Evolutionary conservation across 495 filamentous ascomycete genomes (phyloP).

Genomic region (Aspergillus conjunctus): DNA sequence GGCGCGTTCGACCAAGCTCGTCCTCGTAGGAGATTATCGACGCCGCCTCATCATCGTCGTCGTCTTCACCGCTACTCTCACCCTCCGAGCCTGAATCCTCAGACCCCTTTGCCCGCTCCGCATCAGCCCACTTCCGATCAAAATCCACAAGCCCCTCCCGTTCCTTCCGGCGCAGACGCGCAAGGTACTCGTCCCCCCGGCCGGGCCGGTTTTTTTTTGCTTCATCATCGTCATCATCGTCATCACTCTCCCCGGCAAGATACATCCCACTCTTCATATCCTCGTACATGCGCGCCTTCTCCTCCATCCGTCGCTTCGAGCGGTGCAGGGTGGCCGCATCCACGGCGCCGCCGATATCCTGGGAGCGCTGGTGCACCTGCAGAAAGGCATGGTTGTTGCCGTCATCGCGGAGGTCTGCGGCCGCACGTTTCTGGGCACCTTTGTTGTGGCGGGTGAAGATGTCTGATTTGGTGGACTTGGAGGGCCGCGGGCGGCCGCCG

Average conservation of each 20-base stretch:
- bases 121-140: slow-evolving; percentile 88
- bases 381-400: slow-evolving; percentile 39
- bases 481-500: slow-evolving; percentile 60
- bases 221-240: slow-evolving; percentile 50
- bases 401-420: slow-evolving; percentile 47
- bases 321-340: slow-evolving; percentile 55
- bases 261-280: slow-evolving; percentile 76
- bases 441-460: slow-evolving; percentile 75
- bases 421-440: slow-evolving; percentile 64
- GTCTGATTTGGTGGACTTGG: slow-evolving; percentile 63
- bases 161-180: slow-evolving; percentile 41
- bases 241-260: slow-evolving; percentile 34
- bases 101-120: slow-evolving; percentile 42
- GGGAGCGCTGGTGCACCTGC: slow-evolving; percentile 41
- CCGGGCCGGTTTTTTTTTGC: not conserved
- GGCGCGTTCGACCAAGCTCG: slow-evolving; percentile 81
- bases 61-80: slow-evolving; percentile 35
- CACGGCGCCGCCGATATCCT: slow-evolving; percentile 40
- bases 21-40: slow-evolving; percentile 81
- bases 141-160: slow-evolving; percentile 78
- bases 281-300: slow-evolving; percentile 82
- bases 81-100: slow-evolving; percentile 32
- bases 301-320: slow-evolving; percentile 76
- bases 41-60: slow-evolving; percentile 51
- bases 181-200: slow-evolving; percentile 30